A percentile compares a stretch with the other conserved stretches of the same genome.
Conservation (phyloP, 2,329 filamentous ascomycete genomes). For the Davidsoniella eucalypti region DNA sequence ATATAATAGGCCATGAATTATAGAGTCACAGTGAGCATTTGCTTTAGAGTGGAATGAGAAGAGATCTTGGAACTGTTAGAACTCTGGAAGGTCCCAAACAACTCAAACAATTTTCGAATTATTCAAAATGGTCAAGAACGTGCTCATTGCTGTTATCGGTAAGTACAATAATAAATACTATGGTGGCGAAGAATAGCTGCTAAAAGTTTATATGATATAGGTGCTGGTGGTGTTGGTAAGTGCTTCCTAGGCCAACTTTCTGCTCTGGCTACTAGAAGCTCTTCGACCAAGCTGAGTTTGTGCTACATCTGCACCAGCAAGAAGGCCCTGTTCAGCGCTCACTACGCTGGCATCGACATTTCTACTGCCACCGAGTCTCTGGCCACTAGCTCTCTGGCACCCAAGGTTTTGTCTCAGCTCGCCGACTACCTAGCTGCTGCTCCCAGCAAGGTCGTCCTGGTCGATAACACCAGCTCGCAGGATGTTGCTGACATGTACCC, state of each 20-base stretch:
- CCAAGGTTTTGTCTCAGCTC: constrained; percentile 52
- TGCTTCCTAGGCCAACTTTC: constrained; percentile 75
- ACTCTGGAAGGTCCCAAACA: not conserved
- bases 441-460: constrained; percentile 62
- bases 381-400: constrained; percentile 43
- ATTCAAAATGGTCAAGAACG: constrained; percentile 22
- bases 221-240: constrained; percentile 84
- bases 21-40: not conserved
- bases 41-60: not conserved
- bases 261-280: constrained; percentile 45
- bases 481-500: constrained; percentile 75
- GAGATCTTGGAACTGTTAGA: too few relatives aligned
- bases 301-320: constrained; percentile 76
- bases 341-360: constrained; percentile 53
- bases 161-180: constrained; percentile 13
- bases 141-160: constrained; percentile 38
- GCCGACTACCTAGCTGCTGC: constrained; percentile 63
- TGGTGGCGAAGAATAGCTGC: not conserved
- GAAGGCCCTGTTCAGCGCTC: constrained; percentile 58
- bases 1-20: not conserved
- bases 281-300: constrained; percentile 55
- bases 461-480: constrained; percentile 92
- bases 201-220: constrained; percentile 27
- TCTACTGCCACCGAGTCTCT: constrained; percentile 46
- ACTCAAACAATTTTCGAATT: not conserved